A percentile compares a stretch with the other conserved stretches of the same genome.
Conservation (phyloP, 2,329 filamentous ascomycete genomes). For the Diaporthe sp. region DNA sequence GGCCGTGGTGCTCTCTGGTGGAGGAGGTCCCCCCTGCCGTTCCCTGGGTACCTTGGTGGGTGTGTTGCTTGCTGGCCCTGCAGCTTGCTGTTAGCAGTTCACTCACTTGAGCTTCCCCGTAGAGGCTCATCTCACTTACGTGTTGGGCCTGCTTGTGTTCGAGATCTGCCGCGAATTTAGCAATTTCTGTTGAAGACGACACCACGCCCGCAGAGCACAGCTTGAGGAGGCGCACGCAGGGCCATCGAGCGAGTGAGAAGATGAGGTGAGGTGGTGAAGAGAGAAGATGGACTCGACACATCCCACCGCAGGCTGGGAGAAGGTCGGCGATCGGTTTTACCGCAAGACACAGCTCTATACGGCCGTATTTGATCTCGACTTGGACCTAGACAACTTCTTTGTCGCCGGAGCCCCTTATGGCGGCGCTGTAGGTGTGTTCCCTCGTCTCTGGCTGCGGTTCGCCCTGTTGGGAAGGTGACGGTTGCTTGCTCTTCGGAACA, state of each 20-base stretch:
- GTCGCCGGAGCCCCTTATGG: constrained; percentile 93
- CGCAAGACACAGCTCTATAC: constrained; percentile 95
- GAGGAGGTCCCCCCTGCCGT: background rate
- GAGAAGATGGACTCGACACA: constrained; percentile 69
- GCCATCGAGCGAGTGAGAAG: background rate
- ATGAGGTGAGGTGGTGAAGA: constrained; percentile 49
- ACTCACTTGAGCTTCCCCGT: background rate
- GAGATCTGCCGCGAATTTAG: background rate
- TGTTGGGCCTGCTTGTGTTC: background rate
- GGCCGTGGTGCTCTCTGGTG: constrained; percentile 1
- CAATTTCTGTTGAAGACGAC: background rate
- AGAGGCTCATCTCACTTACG: background rate
- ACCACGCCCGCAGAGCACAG: background rate
- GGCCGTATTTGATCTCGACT: constrained; percentile 90
- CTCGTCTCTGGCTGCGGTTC: background rate
- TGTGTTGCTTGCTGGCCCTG: constrained; percentile 1
- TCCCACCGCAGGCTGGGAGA: constrained; percentile 93
- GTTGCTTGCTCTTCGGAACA: background rate
- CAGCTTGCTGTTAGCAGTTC: background rate
- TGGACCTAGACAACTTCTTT: constrained; percentile 95
- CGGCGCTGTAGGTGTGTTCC: constrained; percentile 85
- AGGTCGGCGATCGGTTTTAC: constrained; percentile 93
- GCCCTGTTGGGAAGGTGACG: background rate
- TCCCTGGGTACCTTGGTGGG: background rate
- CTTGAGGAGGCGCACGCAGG: background rate